These are phyloP conservation scores for Thoreauomyces humboldtii DNA, from an alignment of 192 early-diverging fungal species.

Conservation along the genomic window DNA sequence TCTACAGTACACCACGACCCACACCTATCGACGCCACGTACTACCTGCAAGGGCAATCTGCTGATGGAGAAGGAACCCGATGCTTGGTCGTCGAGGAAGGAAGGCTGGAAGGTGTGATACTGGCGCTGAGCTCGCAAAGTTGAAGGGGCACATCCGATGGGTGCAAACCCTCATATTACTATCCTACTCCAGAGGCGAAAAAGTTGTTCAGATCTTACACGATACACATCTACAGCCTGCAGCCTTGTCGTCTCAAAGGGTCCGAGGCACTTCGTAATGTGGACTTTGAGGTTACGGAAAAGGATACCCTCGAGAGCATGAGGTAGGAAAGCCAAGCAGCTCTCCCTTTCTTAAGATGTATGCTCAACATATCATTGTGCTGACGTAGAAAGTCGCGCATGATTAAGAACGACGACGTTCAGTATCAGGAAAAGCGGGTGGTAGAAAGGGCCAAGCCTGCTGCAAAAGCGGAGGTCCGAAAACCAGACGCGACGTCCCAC, in stretches of 20 bases:
- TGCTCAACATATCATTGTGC: not conserved
- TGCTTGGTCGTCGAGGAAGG: conserved; percentile 9
- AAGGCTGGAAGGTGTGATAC: conserved; percentile 7
- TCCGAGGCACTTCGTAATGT: not conserved
- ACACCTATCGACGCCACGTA: conserved; percentile 8
- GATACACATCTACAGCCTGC: conserved; percentile 25
- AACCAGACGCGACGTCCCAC: not conserved
- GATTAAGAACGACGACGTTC: conserved; percentile 1
- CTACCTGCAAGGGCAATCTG: conserved; percentile 15
- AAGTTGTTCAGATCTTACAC: conserved; percentile 1
- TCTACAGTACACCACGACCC: not conserved
- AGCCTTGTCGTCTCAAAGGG: conserved; percentile 16
- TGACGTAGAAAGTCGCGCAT: conserved; percentile 11
- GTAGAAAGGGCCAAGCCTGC: not conserved
- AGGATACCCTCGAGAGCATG: conserved; percentile 15
- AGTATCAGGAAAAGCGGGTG: not conserved
- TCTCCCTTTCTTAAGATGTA: not conserved
- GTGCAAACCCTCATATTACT: too few relatives aligned
- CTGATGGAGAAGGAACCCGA: not conserved
- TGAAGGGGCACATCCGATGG: not conserved
- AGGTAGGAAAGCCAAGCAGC: conserved; percentile 1
- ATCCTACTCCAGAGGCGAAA: conserved; percentile 22
- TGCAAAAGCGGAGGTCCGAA: not conserved
- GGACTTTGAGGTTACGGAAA: conserved; percentile 22
- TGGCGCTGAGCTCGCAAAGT: not conserved